phyloP scores from a whole-genome alignment of 805 yeast genomes.

The Ogataea trehaloabstinens region DNA sequence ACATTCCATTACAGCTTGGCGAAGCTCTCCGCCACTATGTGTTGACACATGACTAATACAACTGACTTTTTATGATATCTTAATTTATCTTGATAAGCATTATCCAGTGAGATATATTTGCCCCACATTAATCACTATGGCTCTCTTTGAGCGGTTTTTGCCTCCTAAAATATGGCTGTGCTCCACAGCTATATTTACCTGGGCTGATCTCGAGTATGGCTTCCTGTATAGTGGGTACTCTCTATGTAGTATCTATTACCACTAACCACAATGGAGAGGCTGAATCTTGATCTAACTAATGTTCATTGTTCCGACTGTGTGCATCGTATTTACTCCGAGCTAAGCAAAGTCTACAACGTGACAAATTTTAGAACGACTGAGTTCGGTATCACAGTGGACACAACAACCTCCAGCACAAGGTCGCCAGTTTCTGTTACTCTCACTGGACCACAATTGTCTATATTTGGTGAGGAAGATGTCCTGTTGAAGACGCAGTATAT shows the following conservation, averaged over 20 bases:
- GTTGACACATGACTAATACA: neutral
- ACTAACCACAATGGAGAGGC: slow-evolving; percentile 28
- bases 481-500: slow-evolving; percentile 23
- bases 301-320: slow-evolving; percentile 59
- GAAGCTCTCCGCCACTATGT: neutral
- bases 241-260: too few species aligned
- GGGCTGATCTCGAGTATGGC: too few species aligned
- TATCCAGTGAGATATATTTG: neutral
- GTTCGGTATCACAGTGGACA: slow-evolving; percentile 4
- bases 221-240: too few species aligned
- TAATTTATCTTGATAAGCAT: too few species aligned
- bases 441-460: slow-evolving; percentile 27
- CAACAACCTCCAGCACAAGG: slow-evolving; percentile 1
- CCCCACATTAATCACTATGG: neutral
- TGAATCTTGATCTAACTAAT: slow-evolving; percentile 37
- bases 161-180: too few species aligned
- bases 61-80: too few species aligned
- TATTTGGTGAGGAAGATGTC: slow-evolving; percentile 23
- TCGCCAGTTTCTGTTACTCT: slow-evolving; percentile 22
- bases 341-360: slow-evolving; percentile 25
- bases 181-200: too few species aligned
- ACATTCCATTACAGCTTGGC: neutral
- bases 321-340: slow-evolving; percentile 30
- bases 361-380: slow-evolving; percentile 15
- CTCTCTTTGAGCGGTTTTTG: neutral